Percentiles rank a stretch among this genome's conserved stretches.
These are phyloP conservation scores for Talaromyces albobiverticillius DNA, from an alignment of 2,329 filamentous ascomycete species.

Conservation along the genomic window DNA sequence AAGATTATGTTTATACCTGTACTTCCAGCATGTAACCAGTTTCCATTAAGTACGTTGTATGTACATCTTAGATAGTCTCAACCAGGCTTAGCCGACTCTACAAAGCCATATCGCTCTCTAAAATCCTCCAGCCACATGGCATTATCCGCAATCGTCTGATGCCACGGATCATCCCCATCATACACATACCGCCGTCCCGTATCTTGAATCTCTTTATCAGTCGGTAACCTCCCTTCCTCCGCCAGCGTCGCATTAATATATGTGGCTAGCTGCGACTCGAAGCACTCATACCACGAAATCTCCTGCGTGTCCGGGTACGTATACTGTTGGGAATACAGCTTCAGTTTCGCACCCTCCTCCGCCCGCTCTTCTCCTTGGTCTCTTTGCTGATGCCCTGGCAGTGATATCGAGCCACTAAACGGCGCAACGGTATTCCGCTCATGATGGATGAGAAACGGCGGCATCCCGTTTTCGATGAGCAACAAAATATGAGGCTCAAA, in stretches of 20 bases:
- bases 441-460: constrained; percentile 36
- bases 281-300: constrained; percentile 5
- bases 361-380: no score
- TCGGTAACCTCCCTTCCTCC: constrained; percentile 4
- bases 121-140: constrained; percentile 11
- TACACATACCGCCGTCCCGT: constrained; percentile 7
- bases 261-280: constrained; percentile 5
- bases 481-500: constrained; percentile 36
- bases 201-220: constrained; percentile 10
- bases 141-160: constrained; percentile 14
- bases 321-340: constrained; percentile 3
- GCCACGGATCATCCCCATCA: constrained; percentile 12
- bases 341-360: no score
- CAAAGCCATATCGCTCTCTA: constrained; percentile 9
- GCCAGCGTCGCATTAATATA: constrained; percentile 5
- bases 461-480: constrained; percentile 38
- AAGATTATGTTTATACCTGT: no score
- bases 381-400: no score
- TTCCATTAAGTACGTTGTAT: no score
- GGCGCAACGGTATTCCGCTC: constrained; percentile 29
- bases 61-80: no score
- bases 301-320: constrained; percentile 7
- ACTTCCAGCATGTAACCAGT: no score
- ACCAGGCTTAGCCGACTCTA: background rate
- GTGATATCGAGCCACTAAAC: constrained; percentile 16